A percentile compares a stretch with the other conserved stretches of the same genome.
Evolutionary conservation across 176 grass and related monocot genomes (phyloP).

Genomic region (Bolboschoenus planiculmis): DNA sequence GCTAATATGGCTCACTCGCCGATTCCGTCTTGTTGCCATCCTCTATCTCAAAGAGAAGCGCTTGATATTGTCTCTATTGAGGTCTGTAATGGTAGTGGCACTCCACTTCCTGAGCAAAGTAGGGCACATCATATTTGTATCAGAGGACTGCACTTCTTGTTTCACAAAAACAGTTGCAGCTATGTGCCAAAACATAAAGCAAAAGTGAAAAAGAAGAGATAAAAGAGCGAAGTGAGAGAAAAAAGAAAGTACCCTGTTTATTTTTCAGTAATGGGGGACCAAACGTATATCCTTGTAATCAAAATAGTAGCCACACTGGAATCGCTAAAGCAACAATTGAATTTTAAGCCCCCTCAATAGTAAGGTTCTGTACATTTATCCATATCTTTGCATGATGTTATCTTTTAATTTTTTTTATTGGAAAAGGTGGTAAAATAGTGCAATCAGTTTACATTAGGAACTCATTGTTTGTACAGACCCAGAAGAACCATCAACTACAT

Average conservation of each 20-base stretch:
- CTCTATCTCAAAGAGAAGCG: neutral
- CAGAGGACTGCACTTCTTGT: slow-evolving; percentile 7
- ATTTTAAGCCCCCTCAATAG: neutral
- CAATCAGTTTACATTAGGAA: neutral
- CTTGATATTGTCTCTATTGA: neutral
- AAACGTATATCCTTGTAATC: neutral
- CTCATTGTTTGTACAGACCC: neutral
- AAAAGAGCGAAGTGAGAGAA: slow-evolving; percentile 27
- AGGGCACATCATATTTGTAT: slow-evolving; percentile 16
- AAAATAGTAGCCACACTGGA: slow-evolving; percentile 8
- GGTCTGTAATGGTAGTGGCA: slow-evolving; percentile 5
- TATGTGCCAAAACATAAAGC: slow-evolving; percentile 50
- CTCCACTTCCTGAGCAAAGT: neutral
- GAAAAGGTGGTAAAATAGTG: neutral
- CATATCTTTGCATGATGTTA: neutral
- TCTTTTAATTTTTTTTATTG: neutral
- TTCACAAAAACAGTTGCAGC: slow-evolving; percentile 12
- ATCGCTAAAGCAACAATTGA: neutral
- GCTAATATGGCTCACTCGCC: slow-evolving; percentile 47
- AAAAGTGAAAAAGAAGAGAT: slow-evolving; percentile 47
- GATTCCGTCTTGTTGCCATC: slow-evolving; percentile 54
- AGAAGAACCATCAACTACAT: neutral
- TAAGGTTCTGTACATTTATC: neutral
- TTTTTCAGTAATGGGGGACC: slow-evolving; percentile 23
- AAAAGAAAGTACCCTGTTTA: slow-evolving; percentile 33